Percentiles rank a stretch among this genome's conserved stretches.
Evolutionary conservation across 2,329 filamentous ascomycete genomes (phyloP).

Genomic region (Coniella lustricola): DNA sequence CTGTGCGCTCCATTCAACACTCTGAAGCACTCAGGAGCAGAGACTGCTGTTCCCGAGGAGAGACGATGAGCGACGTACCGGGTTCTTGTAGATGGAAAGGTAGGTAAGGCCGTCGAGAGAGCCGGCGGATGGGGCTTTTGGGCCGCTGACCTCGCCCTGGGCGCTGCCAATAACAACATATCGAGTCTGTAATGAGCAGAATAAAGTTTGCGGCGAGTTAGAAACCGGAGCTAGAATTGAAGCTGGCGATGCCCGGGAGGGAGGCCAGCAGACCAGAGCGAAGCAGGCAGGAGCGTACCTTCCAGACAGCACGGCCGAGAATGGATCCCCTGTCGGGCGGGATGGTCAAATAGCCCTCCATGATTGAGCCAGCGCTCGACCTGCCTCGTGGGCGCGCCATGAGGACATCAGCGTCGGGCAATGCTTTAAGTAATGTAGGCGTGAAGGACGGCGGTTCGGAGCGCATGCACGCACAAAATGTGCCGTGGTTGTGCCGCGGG

Average conservation of each 20-base stretch:
- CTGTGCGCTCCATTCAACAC: no score
- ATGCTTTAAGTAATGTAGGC: not conserved
- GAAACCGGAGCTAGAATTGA: no score
- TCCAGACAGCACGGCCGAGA: constrained; percentile 45
- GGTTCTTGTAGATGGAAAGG: constrained; percentile 46
- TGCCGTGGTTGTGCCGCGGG: not conserved
- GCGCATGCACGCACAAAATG: no score
- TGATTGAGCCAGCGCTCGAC: constrained; percentile 19
- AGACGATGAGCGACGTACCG: constrained; percentile 1
- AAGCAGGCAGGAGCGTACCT: constrained; percentile 31
- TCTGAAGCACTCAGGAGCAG: no score
- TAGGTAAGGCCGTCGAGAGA: constrained; percentile 35
- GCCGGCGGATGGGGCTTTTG: constrained; percentile 18
- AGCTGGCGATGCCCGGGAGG: no score
- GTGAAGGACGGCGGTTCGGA: no score
- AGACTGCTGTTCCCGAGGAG: not conserved
- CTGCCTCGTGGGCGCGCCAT: constrained; percentile 7
- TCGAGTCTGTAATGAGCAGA: constrained; percentile 38
- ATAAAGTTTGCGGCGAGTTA: no score
- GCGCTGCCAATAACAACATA: constrained; percentile 49
- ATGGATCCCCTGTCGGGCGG: constrained; percentile 47
- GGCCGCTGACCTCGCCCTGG: constrained; percentile 29
- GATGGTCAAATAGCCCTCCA: constrained; percentile 44
- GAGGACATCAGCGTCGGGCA: not conserved
- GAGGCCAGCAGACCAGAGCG: constrained; percentile 7